phyloP scores from a whole-genome alignment of 495 filamentous ascomycete genomes.

The Tuber borchii region DNA sequence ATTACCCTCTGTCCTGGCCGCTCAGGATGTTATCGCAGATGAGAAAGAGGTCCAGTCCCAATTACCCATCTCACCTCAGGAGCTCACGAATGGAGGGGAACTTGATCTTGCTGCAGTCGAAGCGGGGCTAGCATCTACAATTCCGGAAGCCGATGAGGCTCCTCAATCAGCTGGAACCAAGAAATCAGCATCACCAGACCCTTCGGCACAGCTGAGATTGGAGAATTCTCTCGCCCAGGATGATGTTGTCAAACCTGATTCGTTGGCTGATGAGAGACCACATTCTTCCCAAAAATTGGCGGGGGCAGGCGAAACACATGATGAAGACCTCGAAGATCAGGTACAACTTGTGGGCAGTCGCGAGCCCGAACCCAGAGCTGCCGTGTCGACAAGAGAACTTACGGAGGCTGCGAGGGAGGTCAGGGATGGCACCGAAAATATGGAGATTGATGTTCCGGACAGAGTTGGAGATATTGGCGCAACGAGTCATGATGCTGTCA shows the following conservation, averaged over 20 bases:
- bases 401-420: conserved; percentile 6
- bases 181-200: conserved; percentile 33
- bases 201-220: conserved; percentile 39
- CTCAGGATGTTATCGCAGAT: conserved; percentile 14
- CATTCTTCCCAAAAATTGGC: not conserved
- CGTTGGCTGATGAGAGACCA: not conserved
- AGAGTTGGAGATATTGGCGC: not conserved
- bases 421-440: not conserved
- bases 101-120: conserved; percentile 6
- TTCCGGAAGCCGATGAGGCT: not conserved
- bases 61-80: conserved; percentile 18
- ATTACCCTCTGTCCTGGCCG: conserved; percentile 20
- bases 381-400: conserved; percentile 3
- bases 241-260: not conserved
- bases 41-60: conserved; percentile 13
- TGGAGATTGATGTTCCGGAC: not conserved
- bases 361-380: conserved; percentile 20
- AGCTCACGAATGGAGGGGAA: conserved; percentile 5
- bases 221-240: conserved; percentile 35
- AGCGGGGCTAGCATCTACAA: not conserved
- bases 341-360: conserved; percentile 37
- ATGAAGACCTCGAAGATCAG: conserved; percentile 38
- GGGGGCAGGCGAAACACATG: conserved; percentile 14
- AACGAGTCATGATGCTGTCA: not conserved
- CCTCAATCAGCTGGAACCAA: conserved; percentile 16